Base-by-base conservation (phyloP, 176 grass and related monocot species). In the Rhynchospora tenuis region DNA sequence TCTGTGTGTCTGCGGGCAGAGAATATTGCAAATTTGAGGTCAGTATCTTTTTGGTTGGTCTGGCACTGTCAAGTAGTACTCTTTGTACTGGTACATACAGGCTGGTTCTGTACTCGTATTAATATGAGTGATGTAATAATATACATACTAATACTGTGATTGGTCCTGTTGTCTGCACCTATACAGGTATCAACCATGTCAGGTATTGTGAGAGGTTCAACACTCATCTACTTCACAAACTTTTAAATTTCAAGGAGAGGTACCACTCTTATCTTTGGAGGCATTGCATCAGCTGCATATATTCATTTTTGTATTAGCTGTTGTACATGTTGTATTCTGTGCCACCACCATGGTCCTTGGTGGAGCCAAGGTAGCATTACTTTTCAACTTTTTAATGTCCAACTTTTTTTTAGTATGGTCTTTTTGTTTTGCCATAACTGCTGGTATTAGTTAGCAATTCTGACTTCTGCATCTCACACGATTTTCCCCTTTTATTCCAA, bases 281-380 rank as follows among this genome's bases (percentile, higher is more conserved):
- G 90, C 90, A 69, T 88, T 97, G 85, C 87, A 97, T 82, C 90
- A 97, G 66, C 81, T 97, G 64, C 95, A 97, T 73, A 97, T 94
- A 78, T 97, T 97, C 84, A 92, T 97, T 64, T 94, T 94, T 88
- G 83, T 93, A 22, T 87, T 97, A 84, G 95, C 92, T 23, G 78
- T 97, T 45, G 86, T 90, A 57, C 95, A 97, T 87, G 85, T 94
- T 75, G 26, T 90, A 50, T 94, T 93, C 64, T 94, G 90, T 9
- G 92, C 89, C 78, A 61, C 90, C 45, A 97, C 95, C 87, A 94
- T 97, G 88, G 87, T 93, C 81, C 85, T 97, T 88, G 84, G 85
- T 72, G 87, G 84, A 52, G 95, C 89, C 31, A 91, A 94, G 89
- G 92, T 93, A 92, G 20, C 14, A 28, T 12, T 66, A n/a, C 70